Evolutionary conservation across 2,329 filamentous ascomycete species (phyloP).

Genomic region (Fusarium globosum): DNA sequence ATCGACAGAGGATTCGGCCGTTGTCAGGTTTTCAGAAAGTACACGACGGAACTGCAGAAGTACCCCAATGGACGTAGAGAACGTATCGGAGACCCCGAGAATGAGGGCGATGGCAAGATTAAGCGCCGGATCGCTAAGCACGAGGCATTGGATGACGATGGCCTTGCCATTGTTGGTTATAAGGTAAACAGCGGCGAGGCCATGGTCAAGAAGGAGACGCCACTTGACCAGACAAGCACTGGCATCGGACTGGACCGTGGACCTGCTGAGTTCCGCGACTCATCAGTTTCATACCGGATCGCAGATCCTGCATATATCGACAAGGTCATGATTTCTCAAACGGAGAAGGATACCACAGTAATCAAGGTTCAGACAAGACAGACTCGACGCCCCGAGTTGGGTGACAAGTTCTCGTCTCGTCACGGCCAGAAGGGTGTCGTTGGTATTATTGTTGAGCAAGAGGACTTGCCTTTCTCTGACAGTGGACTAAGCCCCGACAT

Average conservation of each 20-base stretch:
- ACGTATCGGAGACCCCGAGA: conserved; percentile 69
- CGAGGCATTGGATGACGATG: conserved; percentile 82
- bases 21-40: conserved; percentile 98
- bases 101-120: conserved; percentile 70
- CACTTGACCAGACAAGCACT: conserved; percentile 79
- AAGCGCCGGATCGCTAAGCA: conserved; percentile 74
- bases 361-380: conserved; percentile 98
- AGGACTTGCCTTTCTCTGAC: conserved; percentile 97
- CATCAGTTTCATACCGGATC: conserved; percentile 81
- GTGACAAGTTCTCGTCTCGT: conserved; percentile 98
- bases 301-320: conserved; percentile 90
- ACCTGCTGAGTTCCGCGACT: conserved; percentile 72
- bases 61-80: conserved; percentile 84
- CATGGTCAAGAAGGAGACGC: conserved; percentile 90
- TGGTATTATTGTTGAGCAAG: conserved; percentile 95
- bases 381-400: conserved; percentile 91
- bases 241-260: conserved; percentile 76
- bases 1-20: conserved; percentile 95
- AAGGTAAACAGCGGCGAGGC: conserved; percentile 82
- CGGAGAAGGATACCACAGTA: conserved; percentile 85
- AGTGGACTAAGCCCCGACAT: conserved; percentile 93
- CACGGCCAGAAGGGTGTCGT: conserved; percentile 99
- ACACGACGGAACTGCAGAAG: conserved; percentile 84
- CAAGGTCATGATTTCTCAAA: conserved; percentile 94
- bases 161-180: conserved; percentile 87